Evolutionary conservation across 164 flowering plant species (phyloP).

Genomic region (Vitis rupestris): DNA sequence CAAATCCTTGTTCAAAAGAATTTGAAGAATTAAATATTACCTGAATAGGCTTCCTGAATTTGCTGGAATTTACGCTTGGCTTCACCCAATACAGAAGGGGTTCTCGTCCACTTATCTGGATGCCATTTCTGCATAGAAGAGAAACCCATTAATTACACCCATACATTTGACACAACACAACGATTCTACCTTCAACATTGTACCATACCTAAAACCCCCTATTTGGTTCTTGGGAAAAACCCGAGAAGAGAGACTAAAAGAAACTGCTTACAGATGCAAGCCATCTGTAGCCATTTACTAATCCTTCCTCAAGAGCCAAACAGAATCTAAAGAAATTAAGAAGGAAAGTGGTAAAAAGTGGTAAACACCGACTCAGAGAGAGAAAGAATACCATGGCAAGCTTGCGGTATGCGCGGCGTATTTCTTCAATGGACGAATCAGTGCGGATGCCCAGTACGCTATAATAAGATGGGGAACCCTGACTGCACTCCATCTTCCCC

Average conservation of each 20-base stretch:
- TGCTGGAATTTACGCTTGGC: constrained; percentile 80
- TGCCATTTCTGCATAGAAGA: constrained; percentile 73
- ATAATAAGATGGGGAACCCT: constrained; percentile 33
- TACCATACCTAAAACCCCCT: no score
- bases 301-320: no score
- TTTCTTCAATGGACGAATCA: constrained; percentile 44
- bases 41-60: constrained; percentile 90
- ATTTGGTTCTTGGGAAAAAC: no score
- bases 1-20: neutral
- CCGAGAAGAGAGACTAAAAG: no score
- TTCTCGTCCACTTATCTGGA: constrained; percentile 74
- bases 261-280: no score
- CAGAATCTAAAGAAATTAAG: no score
- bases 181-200: no score
- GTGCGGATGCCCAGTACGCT: constrained; percentile 38
- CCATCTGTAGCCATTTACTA: no score
- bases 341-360: no score
- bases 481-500: no score
- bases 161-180: no score
- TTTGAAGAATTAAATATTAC: constrained; percentile 21
- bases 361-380: neutral
- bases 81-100: constrained; percentile 46
- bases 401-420: constrained; percentile 52
- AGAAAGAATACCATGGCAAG: constrained; percentile 47
- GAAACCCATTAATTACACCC: no score